These are phyloP conservation scores for Kodamaea neixiangensis DNA, from an alignment of 805 yeast species.

Conservation along the genomic window DNA sequence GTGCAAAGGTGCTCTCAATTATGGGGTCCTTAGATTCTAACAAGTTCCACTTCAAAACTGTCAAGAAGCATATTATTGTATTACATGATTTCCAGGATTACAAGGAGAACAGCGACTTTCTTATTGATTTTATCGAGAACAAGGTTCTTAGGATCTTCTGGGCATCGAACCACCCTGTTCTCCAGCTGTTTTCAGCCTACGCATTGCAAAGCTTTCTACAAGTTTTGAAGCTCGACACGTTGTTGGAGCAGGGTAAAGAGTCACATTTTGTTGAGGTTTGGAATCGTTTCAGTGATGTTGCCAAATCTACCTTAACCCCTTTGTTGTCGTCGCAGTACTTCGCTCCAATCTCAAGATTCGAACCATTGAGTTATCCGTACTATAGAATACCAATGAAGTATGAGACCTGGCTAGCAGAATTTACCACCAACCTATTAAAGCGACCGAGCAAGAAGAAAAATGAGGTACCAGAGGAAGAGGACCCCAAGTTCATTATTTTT, in stretches of 20 bases:
- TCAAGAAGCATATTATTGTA: slow-evolving; percentile 48
- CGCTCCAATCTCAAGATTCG: slow-evolving; percentile 53
- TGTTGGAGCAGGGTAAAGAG: slow-evolving; percentile 14
- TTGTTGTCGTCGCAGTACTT: slow-evolving; percentile 72
- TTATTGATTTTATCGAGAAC: slow-evolving; percentile 63
- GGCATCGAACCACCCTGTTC: slow-evolving; percentile 85
- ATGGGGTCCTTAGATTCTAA: slow-evolving; percentile 77
- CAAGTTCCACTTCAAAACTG: slow-evolving; percentile 46
- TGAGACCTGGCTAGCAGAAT: slow-evolving; percentile 68
- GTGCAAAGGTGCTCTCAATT: slow-evolving; percentile 70
- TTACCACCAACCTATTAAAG: slow-evolving; percentile 67
- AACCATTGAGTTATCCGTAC: slow-evolving; percentile 60
- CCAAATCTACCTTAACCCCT: slow-evolving; percentile 76
- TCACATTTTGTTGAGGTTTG: slow-evolving; percentile 40
- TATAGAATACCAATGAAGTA: slow-evolving; percentile 57
- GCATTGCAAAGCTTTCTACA: slow-evolving; percentile 86
- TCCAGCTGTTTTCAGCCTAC: slow-evolving; percentile 80
- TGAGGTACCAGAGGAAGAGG: slow-evolving; percentile 5
- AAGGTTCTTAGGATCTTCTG: slow-evolving; percentile 82
- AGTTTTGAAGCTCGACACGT: slow-evolving; percentile 48
- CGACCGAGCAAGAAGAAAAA: slow-evolving; percentile 25
- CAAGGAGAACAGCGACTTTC: slow-evolving; percentile 63
- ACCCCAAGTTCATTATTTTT: slow-evolving; percentile 44
- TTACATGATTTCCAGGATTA: slow-evolving; percentile 63
- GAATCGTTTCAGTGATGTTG: slow-evolving; percentile 61